Evolutionary conservation across 2,329 filamentous ascomycete genomes (phyloP), one percentile per base, ranked within the genome.

Genomic region (Pseudogymnoascus sp.): DNA sequence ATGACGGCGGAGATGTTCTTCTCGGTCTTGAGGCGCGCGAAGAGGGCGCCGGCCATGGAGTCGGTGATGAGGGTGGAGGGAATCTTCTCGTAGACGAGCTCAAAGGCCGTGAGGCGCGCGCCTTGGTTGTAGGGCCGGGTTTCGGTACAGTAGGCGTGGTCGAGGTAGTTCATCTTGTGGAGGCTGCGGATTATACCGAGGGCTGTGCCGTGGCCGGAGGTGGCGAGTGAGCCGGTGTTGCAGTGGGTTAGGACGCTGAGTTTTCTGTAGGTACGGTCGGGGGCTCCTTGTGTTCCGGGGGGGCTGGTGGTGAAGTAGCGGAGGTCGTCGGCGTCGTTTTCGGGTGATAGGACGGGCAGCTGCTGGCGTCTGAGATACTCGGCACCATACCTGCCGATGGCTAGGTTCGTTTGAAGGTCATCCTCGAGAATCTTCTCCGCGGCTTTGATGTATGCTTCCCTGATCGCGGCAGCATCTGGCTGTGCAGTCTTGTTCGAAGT

Each of bases 81-180:
- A 63, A 99, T 96, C 14, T 86, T 79, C 75, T 99, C 95, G 73
- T 93, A 93, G 6, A 96, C 89, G n/a, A 99, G 84, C 78, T 99
- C 95, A 75, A 96, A 99, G 6, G 95, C 92, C 3, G 95, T 99
- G 64, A 99, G 81, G 18, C 95, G 87, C 61, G 93, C 96, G 63
- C 95, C 95, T 78, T 99, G 95, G 79, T 99, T 99, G 77, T 99
- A 99, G 0, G 95, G 95, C 36, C 95, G 85, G 2, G 95, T 99
- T 78, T 99, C 95, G 59, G 93, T 96, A 79, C 93, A 99, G 79
- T 91, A 99, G 40, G 92, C 93, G 72, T 92, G 93, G 66, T 86
- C 82, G 23, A 99, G 82, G 5, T 84, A 80, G 4, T 82, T 80
- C 63, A 81, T 81, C 11, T 84, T 77, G 71, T 90, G 84, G 4